These are phyloP conservation scores for Cucurbita pepo DNA, from an alignment of 306 rosid genomes.

Conservation along the genomic window DNA sequence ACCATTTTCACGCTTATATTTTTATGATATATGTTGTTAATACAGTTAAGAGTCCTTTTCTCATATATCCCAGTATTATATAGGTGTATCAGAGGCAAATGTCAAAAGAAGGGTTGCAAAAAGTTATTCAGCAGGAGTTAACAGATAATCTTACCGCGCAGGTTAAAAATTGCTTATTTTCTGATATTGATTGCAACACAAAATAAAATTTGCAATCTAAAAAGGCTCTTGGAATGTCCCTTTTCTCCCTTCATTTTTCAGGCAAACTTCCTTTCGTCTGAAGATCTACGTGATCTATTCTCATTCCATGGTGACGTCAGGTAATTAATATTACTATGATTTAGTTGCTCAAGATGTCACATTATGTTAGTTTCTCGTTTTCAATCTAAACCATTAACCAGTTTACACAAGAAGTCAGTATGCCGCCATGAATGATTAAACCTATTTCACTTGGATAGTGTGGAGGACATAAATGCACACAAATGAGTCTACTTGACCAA, in stretches of 20 bases:
- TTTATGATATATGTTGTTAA: slow-evolving; percentile 2
- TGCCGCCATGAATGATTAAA: background rate
- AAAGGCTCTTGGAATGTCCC: background rate
- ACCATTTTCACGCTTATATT: background rate
- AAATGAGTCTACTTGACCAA: background rate
- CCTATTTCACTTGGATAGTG: background rate
- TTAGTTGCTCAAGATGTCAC: background rate
- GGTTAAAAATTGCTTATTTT: slow-evolving; percentile 27
- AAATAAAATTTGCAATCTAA: background rate
- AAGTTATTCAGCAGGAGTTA: slow-evolving; percentile 84
- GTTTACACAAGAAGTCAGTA: background rate
- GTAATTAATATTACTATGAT: slow-evolving; percentile 19
- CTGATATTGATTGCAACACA: background rate
- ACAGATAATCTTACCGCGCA: slow-evolving; percentile 35
- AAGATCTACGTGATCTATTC: slow-evolving; percentile 88
- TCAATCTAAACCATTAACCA: background rate
- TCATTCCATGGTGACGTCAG: slow-evolving; percentile 55
- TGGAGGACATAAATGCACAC: background rate
- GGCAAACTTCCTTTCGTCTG: slow-evolving; percentile 66
- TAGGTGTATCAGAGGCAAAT: slow-evolving; percentile 98
- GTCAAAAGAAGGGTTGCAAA: slow-evolving; percentile 98
- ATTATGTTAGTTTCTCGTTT: background rate
- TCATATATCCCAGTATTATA: slow-evolving; percentile 1
- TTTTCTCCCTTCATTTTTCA: slow-evolving; percentile 6
- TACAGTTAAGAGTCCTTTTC: slow-evolving; percentile 2